A percentile compares a stretch with the other conserved stretches of the same genome.
Conservation (phyloP, 129 eudicot genomes). For the Escallonia rubra region DNA sequence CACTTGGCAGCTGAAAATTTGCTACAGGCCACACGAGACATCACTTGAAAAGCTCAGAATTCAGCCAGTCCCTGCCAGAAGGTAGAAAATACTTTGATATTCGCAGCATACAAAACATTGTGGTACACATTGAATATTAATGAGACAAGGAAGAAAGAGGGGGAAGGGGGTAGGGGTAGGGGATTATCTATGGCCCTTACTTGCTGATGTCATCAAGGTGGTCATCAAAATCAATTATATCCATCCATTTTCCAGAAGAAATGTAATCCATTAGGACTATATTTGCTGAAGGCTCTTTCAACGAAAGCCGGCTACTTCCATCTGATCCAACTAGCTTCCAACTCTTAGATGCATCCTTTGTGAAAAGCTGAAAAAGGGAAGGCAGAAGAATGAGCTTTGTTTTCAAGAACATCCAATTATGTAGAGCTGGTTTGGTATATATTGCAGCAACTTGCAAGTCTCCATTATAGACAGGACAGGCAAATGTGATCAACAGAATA, state of each 20-base stretch:
- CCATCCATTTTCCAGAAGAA: constrained; percentile 67
- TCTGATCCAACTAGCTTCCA: constrained; percentile 75
- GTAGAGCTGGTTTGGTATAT: too few species aligned
- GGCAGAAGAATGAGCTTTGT: too few species aligned
- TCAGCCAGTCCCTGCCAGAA: constrained; percentile 83
- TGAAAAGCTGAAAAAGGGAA: constrained; percentile 50
- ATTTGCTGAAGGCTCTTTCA: constrained; percentile 89
- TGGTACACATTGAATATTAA: too few species aligned
- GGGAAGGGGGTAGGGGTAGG: not conserved
- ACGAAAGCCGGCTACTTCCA: constrained; percentile 43
- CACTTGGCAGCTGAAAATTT: constrained; percentile 3
- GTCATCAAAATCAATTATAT: constrained; percentile 82
- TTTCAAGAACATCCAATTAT: too few species aligned
- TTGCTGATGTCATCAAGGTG: constrained; percentile 96
- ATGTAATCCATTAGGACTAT: constrained; percentile 59
- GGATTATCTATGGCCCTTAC: constrained; percentile 28
- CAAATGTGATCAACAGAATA: too few species aligned
- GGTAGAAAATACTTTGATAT: not conserved
- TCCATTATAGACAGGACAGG: too few species aligned
- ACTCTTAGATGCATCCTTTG: constrained; percentile 60
- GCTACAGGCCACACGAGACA: not conserved
- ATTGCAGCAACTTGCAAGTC: too few species aligned
- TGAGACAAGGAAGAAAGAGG: too few species aligned
- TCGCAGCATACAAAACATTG: too few species aligned
- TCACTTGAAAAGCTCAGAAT: constrained; percentile 67